Percentiles rank a stretch among this genome's conserved stretches.
Evolutionary conservation across 768 basidiomycete genomes (phyloP).

Genomic region (Hericium rajendrae): DNA sequence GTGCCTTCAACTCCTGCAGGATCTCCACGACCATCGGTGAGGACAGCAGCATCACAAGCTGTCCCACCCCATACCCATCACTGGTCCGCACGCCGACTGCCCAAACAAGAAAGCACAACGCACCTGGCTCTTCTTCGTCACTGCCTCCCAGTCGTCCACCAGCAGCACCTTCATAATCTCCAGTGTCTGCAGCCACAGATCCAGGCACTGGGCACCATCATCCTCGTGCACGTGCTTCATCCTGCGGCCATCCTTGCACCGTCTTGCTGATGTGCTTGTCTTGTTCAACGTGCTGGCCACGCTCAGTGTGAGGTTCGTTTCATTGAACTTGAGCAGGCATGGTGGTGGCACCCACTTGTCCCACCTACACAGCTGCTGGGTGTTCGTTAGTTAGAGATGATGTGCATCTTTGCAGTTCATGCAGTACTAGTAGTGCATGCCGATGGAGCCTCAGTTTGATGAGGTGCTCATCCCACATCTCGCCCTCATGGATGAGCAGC

Average conservation of each 20-base stretch:
- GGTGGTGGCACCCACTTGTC: conserved; percentile 18
- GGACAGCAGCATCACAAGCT: conserved; percentile 83
- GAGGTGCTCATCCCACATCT: too few relatives aligned
- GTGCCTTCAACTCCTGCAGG: too few relatives aligned
- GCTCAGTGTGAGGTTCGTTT: conserved; percentile 59
- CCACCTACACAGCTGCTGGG: too few relatives aligned
- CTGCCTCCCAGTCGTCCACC: conserved; percentile 96
- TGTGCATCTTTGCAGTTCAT: too few relatives aligned
- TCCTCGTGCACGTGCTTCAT: conserved; percentile 33
- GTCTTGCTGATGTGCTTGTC: conserved; percentile 16
- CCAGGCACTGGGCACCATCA: conserved; percentile 30
- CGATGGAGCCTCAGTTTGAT: too few relatives aligned
- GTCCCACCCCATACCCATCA: not conserved
- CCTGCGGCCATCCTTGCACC: conserved; percentile 34
- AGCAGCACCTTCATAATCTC: conserved; percentile 74
- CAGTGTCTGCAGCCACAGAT: conserved; percentile 85
- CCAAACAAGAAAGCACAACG: not conserved
- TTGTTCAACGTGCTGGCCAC: conserved; percentile 26
- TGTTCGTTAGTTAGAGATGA: too few relatives aligned
- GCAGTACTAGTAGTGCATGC: too few relatives aligned
- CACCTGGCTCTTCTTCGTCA: conserved; percentile 92
- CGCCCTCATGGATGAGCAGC: too few relatives aligned
- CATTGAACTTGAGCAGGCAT: conserved; percentile 79
- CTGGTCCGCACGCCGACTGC: not conserved
- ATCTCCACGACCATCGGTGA: conserved; percentile 69